Percentiles rank a stretch among this genome's conserved stretches.
These are phyloP conservation scores for Candida hungchunana DNA, from an alignment of 805 yeast genomes.

Conservation along the genomic window DNA sequence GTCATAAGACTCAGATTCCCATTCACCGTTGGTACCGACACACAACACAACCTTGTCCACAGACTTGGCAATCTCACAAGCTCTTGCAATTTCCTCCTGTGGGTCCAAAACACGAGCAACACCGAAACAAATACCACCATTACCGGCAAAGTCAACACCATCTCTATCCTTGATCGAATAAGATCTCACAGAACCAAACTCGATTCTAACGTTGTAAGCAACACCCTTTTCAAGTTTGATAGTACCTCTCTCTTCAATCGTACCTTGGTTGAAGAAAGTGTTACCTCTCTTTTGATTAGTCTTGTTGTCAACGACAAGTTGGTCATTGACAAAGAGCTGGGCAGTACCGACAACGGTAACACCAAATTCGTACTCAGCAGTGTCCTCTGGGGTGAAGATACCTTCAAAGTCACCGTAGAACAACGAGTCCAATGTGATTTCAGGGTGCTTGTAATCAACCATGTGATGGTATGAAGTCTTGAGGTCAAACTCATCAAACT, in stretches of 20 bases:
- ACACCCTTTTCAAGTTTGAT: conserved; percentile 38
- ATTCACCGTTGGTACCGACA: conserved; percentile 49
- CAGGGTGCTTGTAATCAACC: conserved; percentile 27
- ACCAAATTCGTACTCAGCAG: conserved; percentile 48
- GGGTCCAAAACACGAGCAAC: conserved; percentile 27
- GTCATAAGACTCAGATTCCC: conserved; percentile 62
- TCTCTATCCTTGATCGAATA: conserved; percentile 12
- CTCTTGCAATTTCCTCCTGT: conserved; percentile 32
- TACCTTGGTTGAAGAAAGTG: conserved; percentile 50
- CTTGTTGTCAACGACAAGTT: conserved; percentile 48
- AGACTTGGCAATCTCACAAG: conserved; percentile 42
- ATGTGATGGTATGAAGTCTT: conserved; percentile 17
- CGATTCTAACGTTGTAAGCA: conserved; percentile 39
- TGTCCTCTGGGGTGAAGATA: conserved; percentile 37
- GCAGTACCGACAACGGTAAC: conserved; percentile 50
- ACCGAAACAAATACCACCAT: conserved; percentile 32
- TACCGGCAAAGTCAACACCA: conserved; percentile 25
- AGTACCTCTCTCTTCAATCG: conserved; percentile 40
- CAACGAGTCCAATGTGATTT: conserved; percentile 16
- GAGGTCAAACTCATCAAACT: conserved; percentile 25
- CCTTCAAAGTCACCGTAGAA: conserved; percentile 44
- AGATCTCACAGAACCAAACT: conserved; percentile 47
- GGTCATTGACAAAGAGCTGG: conserved; percentile 44
- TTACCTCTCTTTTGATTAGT: conserved; percentile 44
- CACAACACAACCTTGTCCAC: conserved; percentile 49